Conservation (phyloP, 257 asterid genomes). For the Solanum chiquidenum region DNA sequence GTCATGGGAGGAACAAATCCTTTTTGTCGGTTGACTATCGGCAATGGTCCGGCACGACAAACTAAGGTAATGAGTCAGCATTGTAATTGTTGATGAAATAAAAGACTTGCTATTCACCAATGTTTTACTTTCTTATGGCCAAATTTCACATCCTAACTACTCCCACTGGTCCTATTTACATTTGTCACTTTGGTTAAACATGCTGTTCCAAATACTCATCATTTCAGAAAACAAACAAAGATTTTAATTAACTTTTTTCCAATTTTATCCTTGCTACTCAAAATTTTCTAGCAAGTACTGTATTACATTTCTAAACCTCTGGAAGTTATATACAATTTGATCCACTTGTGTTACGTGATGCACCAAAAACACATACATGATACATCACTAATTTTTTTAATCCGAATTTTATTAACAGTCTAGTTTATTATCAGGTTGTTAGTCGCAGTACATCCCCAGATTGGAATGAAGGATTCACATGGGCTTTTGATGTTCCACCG, state of each 20-base stretch:
- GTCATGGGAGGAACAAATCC: conserved; percentile 68
- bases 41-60: conserved; percentile 65
- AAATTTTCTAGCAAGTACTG: background rate
- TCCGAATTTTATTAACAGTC: background rate
- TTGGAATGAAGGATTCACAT: conserved; percentile 75
- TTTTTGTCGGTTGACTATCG: conserved; percentile 56
- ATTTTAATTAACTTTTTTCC: background rate
- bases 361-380: background rate
- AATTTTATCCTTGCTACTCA: background rate
- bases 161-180: background rate
- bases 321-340: background rate
- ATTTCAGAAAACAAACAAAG: background rate
- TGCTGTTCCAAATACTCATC: background rate
- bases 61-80: conserved; percentile 49
- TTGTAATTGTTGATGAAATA: background rate
- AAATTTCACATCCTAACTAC: background rate
- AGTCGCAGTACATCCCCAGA: conserved; percentile 59
- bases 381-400: background rate
- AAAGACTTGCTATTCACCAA: background rate
- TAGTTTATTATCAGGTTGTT: conserved; percentile 40
- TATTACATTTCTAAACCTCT: background rate
- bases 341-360: background rate
- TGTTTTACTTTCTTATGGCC: background rate
- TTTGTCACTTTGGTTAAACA: background rate
- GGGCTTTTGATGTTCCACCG: conserved; percentile 91